These are phyloP conservation scores for Aspergillus conjunctus DNA, from an alignment of 495 filamentous ascomycete species.

Conservation along the genomic window DNA sequence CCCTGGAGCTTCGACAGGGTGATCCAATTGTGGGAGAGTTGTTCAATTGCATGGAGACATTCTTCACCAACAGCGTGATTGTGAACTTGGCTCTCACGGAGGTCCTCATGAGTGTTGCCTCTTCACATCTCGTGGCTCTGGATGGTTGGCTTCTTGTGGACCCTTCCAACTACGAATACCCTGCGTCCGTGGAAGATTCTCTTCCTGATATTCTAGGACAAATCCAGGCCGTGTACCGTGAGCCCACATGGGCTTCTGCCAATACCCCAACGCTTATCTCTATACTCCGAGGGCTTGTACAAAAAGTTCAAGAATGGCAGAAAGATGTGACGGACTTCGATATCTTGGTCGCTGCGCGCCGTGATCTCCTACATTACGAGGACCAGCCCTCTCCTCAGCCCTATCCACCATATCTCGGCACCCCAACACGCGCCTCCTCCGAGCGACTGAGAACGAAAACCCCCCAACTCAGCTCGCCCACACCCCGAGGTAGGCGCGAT, in stretches of 20 bases:
- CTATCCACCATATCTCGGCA: slow-evolving; percentile 27
- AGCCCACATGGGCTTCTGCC: slow-evolving; percentile 41
- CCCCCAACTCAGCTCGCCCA: slow-evolving; percentile 13
- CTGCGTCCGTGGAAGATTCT: background rate
- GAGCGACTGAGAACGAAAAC: slow-evolving; percentile 28
- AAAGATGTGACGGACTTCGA: slow-evolving; percentile 75
- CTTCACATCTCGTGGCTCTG: slow-evolving; percentile 78
- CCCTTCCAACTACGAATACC: slow-evolving; percentile 48
- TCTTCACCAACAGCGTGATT: slow-evolving; percentile 87
- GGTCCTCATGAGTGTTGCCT: slow-evolving; percentile 75
- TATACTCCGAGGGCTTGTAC: slow-evolving; percentile 54
- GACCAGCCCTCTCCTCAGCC: slow-evolving; percentile 29
- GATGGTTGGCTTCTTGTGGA: slow-evolving; percentile 89
- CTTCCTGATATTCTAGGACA: slow-evolving; percentile 26
- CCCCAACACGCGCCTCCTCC: slow-evolving; percentile 22
- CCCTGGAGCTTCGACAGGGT: slow-evolving; percentile 57
- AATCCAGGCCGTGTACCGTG: slow-evolving; percentile 35
- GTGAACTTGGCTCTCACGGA: slow-evolving; percentile 86
- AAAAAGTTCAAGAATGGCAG: slow-evolving; percentile 66
- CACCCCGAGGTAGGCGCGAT: slow-evolving; percentile 24
- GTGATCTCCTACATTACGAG: slow-evolving; percentile 46
- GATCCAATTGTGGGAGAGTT: slow-evolving; percentile 77
- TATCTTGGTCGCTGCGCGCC: slow-evolving; percentile 71
- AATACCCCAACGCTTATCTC: slow-evolving; percentile 45
- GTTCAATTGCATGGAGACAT: slow-evolving; percentile 68